A percentile compares a stretch with the other conserved stretches of the same genome.
phyloP scores from a whole-genome alignment of 208 protist genomes.

The Balamuthia mandrillaris region DNA sequence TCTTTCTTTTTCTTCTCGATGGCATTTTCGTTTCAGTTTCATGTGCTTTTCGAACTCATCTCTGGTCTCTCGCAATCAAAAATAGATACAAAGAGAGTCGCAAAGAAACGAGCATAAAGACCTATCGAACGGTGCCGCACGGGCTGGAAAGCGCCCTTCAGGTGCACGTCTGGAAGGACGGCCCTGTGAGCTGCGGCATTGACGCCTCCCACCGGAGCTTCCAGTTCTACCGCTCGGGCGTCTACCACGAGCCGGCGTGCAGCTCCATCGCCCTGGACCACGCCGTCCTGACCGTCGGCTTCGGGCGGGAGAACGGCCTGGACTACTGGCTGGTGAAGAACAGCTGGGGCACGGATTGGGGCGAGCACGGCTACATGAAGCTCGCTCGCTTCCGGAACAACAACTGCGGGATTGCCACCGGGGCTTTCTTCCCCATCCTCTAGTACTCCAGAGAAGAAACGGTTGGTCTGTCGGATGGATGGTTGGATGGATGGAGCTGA shows the following conservation, averaged over 20 bases:
- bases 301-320: conserved; percentile 64
- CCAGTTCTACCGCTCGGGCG: conserved; percentile 72
- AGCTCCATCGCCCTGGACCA: conserved; percentile 73
- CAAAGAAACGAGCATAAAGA: too few relatives aligned
- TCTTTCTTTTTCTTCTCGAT: too few relatives aligned
- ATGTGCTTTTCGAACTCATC: too few relatives aligned
- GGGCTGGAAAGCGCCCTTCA: too few relatives aligned
- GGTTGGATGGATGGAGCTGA: too few relatives aligned
- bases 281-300: conserved; percentile 82
- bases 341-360: conserved; percentile 71
- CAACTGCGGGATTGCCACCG: conserved; percentile 34
- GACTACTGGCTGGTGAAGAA: conserved; percentile 87
- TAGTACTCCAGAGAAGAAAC: too few relatives aligned
- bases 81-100: too few relatives aligned
- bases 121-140: too few relatives aligned
- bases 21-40: too few relatives aligned
- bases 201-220: conserved; percentile 78
- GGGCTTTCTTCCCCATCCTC: conserved; percentile 3
- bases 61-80: too few relatives aligned
- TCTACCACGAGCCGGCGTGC: conserved; percentile 71
- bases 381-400: too few relatives aligned
- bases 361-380: conserved; percentile 52
- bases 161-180: conserved; percentile 70
- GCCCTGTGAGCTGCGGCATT: conserved; percentile 85
- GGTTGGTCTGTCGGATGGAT: too few relatives aligned